Percentiles rank a stretch among this genome's conserved stretches.
phyloP scores from a whole-genome alignment of 768 basidiomycete genomes.

The Lentinula detonsa region DNA sequence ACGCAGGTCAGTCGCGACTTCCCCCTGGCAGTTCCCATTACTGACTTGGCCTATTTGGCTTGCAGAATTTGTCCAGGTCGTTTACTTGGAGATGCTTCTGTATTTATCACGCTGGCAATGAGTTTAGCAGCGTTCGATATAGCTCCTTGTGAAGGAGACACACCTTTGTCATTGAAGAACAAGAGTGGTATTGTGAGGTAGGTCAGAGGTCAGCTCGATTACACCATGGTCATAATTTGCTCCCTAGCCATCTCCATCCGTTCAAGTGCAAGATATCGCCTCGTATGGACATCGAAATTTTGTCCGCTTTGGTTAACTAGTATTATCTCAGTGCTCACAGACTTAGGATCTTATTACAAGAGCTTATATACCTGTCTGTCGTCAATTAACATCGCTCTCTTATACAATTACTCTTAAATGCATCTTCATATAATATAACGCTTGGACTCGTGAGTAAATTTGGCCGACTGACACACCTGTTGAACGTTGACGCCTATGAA shows the following conservation, averaged over 20 bases:
- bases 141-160: neutral
- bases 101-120: conserved; percentile 5
- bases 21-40: neutral
- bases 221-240: neutral
- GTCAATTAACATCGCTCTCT: too few species aligned
- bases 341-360: neutral
- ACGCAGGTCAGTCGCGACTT: conserved; percentile 6
- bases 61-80: conserved; percentile 6
- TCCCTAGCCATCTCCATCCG: conserved; percentile 1
- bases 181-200: conserved; percentile 5
- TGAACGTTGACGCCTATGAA: neutral
- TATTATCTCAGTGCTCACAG: neutral
- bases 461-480: neutral
- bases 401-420: too few species aligned
- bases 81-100: conserved; percentile 3
- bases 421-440: neutral
- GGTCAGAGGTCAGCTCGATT: neutral
- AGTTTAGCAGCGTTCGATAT: conserved; percentile 4
- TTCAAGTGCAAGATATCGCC: conserved; percentile 7
- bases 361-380: too few species aligned
- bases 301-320: neutral
- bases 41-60: neutral
- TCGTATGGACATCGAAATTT: neutral
- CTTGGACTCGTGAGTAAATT: neutral
- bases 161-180: neutral